phyloP scores from a whole-genome alignment of 225 moss, liverwort and hornwort species.

The Anthoceros angustus region DNA sequence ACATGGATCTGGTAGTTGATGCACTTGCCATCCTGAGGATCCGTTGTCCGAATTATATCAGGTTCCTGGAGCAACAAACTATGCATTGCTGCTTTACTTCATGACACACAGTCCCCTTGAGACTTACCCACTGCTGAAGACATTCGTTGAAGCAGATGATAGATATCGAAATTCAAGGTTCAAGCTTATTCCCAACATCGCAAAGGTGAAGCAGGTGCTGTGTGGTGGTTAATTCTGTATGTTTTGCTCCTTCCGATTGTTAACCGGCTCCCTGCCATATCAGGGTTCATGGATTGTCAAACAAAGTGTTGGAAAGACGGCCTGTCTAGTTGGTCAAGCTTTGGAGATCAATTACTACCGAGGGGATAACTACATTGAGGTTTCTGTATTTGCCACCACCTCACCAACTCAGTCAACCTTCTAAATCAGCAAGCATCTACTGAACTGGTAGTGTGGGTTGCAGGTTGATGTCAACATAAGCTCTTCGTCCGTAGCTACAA shows the following conservation, averaged over 20 bases:
- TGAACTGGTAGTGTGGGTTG: background rate
- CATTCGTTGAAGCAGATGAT: slow-evolving; percentile 77
- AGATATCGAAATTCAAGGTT: slow-evolving; percentile 74
- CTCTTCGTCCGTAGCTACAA: slow-evolving; percentile 92
- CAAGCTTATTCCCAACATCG: slow-evolving; percentile 97
- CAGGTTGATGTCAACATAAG: slow-evolving; percentile 98
- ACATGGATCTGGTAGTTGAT: background rate
- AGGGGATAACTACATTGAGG: slow-evolving; percentile 77
- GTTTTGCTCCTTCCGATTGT: background rate
- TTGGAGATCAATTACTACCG: slow-evolving; percentile 81
- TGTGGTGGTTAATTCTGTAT: background rate
- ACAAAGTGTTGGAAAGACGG: slow-evolving; percentile 99
- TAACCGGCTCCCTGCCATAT: background rate
- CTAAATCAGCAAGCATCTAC: background rate
- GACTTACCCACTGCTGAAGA: slow-evolving; percentile 65
- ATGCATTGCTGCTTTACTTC: slow-evolving; percentile 72
- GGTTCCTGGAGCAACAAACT: slow-evolving; percentile 73
- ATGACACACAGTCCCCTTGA: slow-evolving; percentile 65
- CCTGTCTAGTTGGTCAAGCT: slow-evolving; percentile 87
- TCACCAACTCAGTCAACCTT: background rate
- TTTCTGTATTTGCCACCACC: slow-evolving; percentile 4
- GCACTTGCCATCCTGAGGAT: background rate
- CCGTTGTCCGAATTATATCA: slow-evolving; percentile 10
- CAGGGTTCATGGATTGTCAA: slow-evolving; percentile 99
- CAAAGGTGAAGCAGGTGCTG: slow-evolving; percentile 30